Percentiles rank a stretch among this genome's conserved stretches.
phyloP scores from a whole-genome alignment of 306 rosid genomes.

The Castanea sativa region DNA sequence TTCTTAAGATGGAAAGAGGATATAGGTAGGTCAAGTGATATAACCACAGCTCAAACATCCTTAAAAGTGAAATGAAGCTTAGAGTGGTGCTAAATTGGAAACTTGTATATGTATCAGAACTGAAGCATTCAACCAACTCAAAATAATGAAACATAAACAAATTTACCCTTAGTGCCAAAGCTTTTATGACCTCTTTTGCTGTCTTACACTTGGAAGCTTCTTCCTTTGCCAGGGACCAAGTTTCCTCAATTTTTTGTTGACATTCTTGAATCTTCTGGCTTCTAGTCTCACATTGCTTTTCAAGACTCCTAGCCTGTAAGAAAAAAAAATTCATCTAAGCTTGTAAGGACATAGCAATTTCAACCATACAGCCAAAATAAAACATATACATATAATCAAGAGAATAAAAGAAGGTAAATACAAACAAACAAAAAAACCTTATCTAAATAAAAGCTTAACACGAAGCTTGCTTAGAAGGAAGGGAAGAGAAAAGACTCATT shows the following conservation, averaged over 20 bases:
- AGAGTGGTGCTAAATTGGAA: neutral
- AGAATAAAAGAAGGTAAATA: neutral
- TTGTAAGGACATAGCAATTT: neutral
- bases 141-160: neutral
- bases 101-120: neutral
- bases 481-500: too few species aligned
- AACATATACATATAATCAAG: neutral
- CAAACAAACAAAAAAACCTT: too few species aligned
- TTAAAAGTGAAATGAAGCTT: neutral
- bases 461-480: too few species aligned
- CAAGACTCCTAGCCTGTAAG: constrained; percentile 58
- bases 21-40: neutral
- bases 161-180: constrained; percentile 66
- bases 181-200: constrained; percentile 72
- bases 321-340: constrained; percentile 7
- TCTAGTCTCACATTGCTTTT: constrained; percentile 52
- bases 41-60: neutral
- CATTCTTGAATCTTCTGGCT: constrained; percentile 50
- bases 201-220: constrained; percentile 73
- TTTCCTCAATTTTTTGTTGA: constrained; percentile 54
- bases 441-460: too few species aligned
- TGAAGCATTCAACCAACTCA: neutral
- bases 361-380: neutral
- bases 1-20: neutral
- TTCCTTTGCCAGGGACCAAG: constrained; percentile 61